Percentiles rank a stretch among this genome's conserved stretches.
These are phyloP conservation scores for Orbilia ellipsospora DNA, from an alignment of 2,329 filamentous ascomycete species.

Conservation along the genomic window DNA sequence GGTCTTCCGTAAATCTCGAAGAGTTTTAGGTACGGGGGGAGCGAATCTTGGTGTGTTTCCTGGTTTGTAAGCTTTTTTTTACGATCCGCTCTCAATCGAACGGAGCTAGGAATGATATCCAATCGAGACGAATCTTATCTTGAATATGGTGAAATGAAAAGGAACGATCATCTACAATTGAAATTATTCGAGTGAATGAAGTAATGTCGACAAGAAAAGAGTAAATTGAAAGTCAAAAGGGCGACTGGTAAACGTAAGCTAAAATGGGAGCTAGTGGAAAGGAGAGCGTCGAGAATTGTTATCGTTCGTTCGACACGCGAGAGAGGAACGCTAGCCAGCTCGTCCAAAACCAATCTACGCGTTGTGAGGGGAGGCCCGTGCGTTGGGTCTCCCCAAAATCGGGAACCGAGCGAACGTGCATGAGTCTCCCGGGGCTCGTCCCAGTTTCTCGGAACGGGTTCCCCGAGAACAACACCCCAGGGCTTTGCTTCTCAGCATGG, in stretches of 20 bases:
- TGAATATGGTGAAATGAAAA: not conserved
- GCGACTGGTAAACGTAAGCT: not conserved
- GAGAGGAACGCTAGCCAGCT: conserved; percentile 1
- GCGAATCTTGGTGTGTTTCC: not conserved
- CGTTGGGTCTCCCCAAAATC: not conserved
- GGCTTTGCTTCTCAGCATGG: not conserved
- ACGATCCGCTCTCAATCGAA: conserved; percentile 20
- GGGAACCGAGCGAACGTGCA: conserved; percentile 17
- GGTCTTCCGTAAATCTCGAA: conserved; percentile 54
- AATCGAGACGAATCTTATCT: conserved; percentile 5
- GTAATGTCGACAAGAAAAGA: not conserved
- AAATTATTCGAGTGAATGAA: conserved; percentile 1
- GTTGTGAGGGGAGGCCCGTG: conserved; percentile 12
- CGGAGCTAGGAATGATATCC: not conserved
- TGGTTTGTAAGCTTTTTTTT: conserved; percentile 2
- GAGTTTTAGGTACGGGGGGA: not conserved
- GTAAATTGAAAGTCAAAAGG: conserved; percentile 6
- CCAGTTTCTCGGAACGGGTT: not conserved
- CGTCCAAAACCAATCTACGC: conserved; percentile 21
- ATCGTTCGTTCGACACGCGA: conserved; percentile 20
- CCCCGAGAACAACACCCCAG: not conserved
- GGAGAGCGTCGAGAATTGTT: conserved; percentile 36
- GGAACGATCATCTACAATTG: conserved; percentile 35
- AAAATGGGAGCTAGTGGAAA: conserved; percentile 19
- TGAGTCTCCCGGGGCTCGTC: not conserved